These are phyloP conservation scores for Spathaspora hagerdaliae DNA, from an alignment of 805 yeast species.

Conservation along the genomic window DNA sequence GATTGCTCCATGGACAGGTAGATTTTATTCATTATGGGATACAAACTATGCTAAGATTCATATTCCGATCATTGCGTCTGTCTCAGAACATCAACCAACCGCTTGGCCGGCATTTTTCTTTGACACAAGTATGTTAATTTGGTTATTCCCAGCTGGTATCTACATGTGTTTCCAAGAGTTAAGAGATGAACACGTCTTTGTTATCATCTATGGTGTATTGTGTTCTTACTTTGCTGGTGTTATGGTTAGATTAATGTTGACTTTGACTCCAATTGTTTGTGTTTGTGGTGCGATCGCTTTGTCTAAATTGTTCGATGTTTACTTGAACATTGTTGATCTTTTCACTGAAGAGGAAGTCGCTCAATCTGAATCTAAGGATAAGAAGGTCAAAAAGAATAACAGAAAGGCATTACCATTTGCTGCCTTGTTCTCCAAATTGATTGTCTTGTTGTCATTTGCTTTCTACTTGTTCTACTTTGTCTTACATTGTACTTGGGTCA, in stretches of 20 bases:
- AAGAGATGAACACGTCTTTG: constrained; percentile 87
- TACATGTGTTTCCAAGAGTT: constrained; percentile 86
- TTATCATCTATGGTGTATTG: constrained; percentile 86
- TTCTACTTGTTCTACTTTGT: constrained; percentile 80
- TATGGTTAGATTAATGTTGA: constrained; percentile 96
- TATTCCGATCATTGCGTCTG: constrained; percentile 97
- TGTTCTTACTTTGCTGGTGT: constrained; percentile 98
- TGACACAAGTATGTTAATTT: constrained; percentile 86
- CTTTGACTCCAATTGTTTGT: constrained; percentile 94
- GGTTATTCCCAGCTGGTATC: constrained; percentile 98
- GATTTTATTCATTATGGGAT: constrained; percentile 98
- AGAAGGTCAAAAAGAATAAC: constrained; percentile 7
- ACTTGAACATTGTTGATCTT: constrained; percentile 58
- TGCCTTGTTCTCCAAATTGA: constrained; percentile 49
- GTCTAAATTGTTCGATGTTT: constrained; percentile 78
- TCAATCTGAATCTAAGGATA: constrained; percentile 4
- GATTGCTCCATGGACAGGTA: constrained; percentile 99
- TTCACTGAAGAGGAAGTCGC: constrained; percentile 16
- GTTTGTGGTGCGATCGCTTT: constrained; percentile 88
- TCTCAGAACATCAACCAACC: constrained; percentile 99
- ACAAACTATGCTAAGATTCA: constrained; percentile 96
- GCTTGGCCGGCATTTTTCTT: constrained; percentile 99
- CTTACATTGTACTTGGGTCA: constrained; percentile 95
- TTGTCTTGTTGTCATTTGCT: constrained; percentile 64
- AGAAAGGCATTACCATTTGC: constrained; percentile 15